Percentiles rank a stretch among this genome's conserved stretches.
phyloP scores from a whole-genome alignment of 495 filamentous ascomycete genomes.

The Entonaema liquescens region DNA sequence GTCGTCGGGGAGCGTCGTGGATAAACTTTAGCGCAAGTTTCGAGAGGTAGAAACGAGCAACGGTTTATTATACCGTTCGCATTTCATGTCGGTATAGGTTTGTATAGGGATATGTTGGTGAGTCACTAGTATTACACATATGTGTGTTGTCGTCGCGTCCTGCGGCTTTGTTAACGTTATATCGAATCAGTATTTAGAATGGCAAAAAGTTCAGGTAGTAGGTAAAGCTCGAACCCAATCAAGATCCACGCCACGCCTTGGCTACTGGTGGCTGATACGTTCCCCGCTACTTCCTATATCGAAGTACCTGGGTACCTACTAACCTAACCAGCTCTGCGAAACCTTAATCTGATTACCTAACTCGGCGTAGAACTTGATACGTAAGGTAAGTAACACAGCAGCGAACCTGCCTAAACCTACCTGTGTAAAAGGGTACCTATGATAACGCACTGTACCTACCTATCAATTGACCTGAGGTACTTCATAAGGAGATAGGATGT shows the following conservation, averaged over 20 bases:
- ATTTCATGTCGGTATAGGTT: slow-evolving; percentile 26
- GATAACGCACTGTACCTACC: background rate
- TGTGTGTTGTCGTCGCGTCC: background rate
- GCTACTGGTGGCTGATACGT: background rate
- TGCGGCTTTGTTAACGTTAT: background rate
- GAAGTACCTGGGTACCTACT: background rate
- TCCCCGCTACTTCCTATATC: no score
- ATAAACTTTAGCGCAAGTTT: slow-evolving; percentile 10
- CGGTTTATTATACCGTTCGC: slow-evolving; percentile 9
- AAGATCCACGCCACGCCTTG: background rate
- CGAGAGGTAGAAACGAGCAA: slow-evolving; percentile 24
- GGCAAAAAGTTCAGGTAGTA: no score
- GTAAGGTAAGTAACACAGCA: no score
- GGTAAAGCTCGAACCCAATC: background rate
- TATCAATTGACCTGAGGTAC: no score
- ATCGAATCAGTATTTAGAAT: no score
- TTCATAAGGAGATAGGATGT: no score
- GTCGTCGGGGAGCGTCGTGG: background rate
- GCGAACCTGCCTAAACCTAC: no score
- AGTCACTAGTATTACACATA: background rate
- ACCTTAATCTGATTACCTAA: slow-evolving; percentile 3
- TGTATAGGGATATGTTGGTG: background rate
- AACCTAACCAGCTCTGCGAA: background rate
- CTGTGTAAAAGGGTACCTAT: no score
- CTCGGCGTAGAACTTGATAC: no score